Conservation (phyloP, 305 asterid species). For the Vinca major region DNA sequence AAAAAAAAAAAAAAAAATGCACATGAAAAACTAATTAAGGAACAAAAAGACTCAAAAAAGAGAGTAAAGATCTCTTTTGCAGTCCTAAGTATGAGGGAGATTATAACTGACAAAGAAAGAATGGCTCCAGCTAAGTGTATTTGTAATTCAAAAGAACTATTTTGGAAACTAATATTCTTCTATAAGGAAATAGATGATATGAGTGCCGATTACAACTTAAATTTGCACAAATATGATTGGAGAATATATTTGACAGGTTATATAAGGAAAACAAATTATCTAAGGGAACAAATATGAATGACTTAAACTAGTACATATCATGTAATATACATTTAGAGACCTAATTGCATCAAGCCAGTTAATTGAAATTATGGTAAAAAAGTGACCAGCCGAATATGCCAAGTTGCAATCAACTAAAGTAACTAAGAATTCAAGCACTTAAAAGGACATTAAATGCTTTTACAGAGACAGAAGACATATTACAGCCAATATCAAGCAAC, state of each 20-base stretch:
- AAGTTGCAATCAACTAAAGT: not conserved
- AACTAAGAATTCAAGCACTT: not conserved
- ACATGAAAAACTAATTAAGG: not conserved
- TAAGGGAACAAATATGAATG: not conserved
- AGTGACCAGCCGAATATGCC: not conserved
- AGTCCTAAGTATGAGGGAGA: not conserved
- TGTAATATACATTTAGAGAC: not conserved
- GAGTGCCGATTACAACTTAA: not conserved
- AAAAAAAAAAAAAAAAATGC: slow-evolving; percentile 12
- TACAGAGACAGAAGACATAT: not conserved
- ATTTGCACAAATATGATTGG: not conserved
- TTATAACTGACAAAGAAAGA: not conserved
- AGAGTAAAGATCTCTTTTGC: not conserved
- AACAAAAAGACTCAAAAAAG: not conserved
- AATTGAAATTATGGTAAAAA: not conserved
- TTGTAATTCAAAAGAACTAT: not conserved
- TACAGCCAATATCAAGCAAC: not conserved
- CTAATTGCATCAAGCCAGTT: not conserved
- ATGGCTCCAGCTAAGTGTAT: no score
- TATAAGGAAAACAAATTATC: not conserved
- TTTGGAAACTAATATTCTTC: not conserved
- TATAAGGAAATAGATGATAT: not conserved
- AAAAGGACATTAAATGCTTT: not conserved
- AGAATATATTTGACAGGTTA: not conserved
- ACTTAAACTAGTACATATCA: not conserved